Percentiles rank a stretch among this genome's conserved stretches.
phyloP scores from a whole-genome alignment of 768 basidiomycete species.

The Tulasnella sp. region DNA sequence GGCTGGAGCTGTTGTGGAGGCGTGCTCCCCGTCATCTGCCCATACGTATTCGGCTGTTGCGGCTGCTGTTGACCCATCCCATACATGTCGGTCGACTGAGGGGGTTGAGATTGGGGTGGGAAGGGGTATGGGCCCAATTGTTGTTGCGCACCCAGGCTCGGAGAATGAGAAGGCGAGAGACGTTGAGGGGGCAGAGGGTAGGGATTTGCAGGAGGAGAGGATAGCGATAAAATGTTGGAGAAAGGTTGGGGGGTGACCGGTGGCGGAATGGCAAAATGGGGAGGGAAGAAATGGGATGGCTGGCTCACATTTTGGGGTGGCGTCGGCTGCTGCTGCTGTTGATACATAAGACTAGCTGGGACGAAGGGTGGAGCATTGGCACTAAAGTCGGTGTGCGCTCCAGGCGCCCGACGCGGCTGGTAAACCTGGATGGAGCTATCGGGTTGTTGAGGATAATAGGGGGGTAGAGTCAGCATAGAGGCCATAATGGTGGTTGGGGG shows the following conservation, averaged over 20 bases:
- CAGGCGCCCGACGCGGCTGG: slow-evolving; percentile 57
- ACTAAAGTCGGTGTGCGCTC: slow-evolving; percentile 61
- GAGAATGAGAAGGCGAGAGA: slow-evolving; percentile 17
- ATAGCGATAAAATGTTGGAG: slow-evolving; percentile 26
- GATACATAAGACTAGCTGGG: slow-evolving; percentile 59
- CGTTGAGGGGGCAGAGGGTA: slow-evolving; percentile 16
- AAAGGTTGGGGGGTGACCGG: slow-evolving; percentile 25
- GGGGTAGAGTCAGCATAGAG: neutral
- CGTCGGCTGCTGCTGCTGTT: slow-evolving; percentile 24
- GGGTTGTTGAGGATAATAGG: neutral
- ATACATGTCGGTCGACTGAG: neutral
- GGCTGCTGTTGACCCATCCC: slow-evolving; percentile 9
- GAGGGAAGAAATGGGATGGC: slow-evolving; percentile 24
- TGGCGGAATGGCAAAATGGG: slow-evolving; percentile 24
- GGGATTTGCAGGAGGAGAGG: slow-evolving; percentile 16
- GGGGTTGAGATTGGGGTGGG: slow-evolving; percentile 13
- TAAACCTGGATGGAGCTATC: slow-evolving; percentile 60
- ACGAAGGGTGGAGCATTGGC: slow-evolving; percentile 71
- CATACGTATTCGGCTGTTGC: slow-evolving; percentile 6
- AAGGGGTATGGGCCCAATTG: slow-evolving; percentile 13
- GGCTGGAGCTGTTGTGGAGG: neutral
- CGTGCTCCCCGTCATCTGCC: slow-evolving; percentile 17
- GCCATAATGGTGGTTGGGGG: neutral
- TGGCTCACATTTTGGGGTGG: slow-evolving; percentile 25
- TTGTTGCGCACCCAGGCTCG: slow-evolving; percentile 14